A percentile compares a stretch with the other conserved stretches of the same genome.
Conservation (phyloP, 257 asterid species). For the Echium plantagineum region DNA sequence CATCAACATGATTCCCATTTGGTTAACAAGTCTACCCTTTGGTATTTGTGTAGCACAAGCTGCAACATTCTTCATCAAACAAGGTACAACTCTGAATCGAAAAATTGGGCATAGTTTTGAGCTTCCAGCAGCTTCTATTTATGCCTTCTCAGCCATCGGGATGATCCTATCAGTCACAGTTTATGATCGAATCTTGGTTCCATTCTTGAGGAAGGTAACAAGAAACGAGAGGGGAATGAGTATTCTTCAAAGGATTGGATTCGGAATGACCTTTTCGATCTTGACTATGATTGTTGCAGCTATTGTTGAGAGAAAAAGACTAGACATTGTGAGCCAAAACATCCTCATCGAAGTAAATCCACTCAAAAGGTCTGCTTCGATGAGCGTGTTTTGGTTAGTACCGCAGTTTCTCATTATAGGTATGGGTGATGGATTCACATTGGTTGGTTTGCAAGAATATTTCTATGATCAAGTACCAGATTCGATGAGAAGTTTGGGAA, state of each 20-base stretch:
- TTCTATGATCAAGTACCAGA: conserved; percentile 87
- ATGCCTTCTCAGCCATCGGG: conserved; percentile 54
- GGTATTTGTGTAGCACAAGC: conserved; percentile 65
- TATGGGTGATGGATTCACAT: conserved; percentile 53
- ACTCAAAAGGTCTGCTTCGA: conserved; percentile 26
- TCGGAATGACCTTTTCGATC: conserved; percentile 54
- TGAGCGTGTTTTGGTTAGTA: conserved; percentile 87
- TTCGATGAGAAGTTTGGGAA: conserved; percentile 76
- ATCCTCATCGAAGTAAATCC: conserved; percentile 10
- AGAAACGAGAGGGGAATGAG: conserved; percentile 56
- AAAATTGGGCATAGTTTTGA: conserved; percentile 21
- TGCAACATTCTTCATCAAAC: conserved; percentile 71
- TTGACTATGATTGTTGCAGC: conserved; percentile 55
- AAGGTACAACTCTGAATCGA: conserved; percentile 39
- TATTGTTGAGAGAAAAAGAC: conserved; percentile 46
- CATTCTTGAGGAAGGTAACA: conserved; percentile 36
- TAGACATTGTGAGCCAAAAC: conserved; percentile 10
- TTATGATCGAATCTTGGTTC: conserved; percentile 59
- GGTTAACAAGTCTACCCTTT: conserved; percentile 63
- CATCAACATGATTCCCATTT: conserved; percentile 56
- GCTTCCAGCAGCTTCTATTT: conserved; percentile 68
- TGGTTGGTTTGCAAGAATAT: conserved; percentile 80
- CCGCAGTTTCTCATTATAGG: conserved; percentile 76
- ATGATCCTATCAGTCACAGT: conserved; percentile 48
- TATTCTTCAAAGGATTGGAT: conserved; percentile 65